phyloP scores from a whole-genome alignment of 148 eudicot species.

The Chenopodium berlandieri region DNA sequence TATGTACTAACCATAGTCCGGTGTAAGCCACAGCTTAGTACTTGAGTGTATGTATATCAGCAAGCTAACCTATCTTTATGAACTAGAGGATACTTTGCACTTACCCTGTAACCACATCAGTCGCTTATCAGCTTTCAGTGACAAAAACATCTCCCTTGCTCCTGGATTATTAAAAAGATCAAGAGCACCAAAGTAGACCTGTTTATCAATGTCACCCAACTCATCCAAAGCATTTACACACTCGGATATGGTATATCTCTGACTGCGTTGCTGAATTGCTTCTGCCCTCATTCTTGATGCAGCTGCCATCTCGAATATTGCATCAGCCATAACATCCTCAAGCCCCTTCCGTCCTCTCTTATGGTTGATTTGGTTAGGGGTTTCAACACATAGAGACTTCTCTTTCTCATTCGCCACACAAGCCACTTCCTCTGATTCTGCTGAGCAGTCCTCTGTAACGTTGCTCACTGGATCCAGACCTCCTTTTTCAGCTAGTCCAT shows the following conservation, averaged over 20 bases:
- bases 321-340: conserved; percentile 53
- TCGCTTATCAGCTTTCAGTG: conserved; percentile 59
- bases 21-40: conserved; percentile 9
- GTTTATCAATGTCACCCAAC: conserved; percentile 43
- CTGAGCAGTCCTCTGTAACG: conserved; percentile 39
- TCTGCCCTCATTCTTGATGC: conserved; percentile 67
- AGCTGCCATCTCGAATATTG: conserved; percentile 66
- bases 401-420: conserved; percentile 31
- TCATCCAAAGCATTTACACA: conserved; percentile 60
- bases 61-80: conserved; percentile 9
- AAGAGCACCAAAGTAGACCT: conserved; percentile 56
- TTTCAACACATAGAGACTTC: conserved; percentile 16
- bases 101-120: conserved; percentile 58
- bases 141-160: conserved; percentile 62
- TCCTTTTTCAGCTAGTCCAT: conserved; percentile 35
- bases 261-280: conserved; percentile 41
- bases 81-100: conserved; percentile 31
- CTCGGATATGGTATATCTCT: conserved; percentile 48
- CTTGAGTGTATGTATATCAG: conserved; percentile 7
- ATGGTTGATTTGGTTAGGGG: conserved; percentile 20
- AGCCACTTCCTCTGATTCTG: conserved; percentile 50
- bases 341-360: conserved; percentile 69
- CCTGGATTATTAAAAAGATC: conserved; percentile 50
- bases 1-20: not conserved
- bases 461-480: conserved; percentile 30